Percentiles rank a stretch among this genome's conserved stretches.
phyloP scores from a whole-genome alignment of 345 rosid genomes.

The Populus deltoides region DNA sequence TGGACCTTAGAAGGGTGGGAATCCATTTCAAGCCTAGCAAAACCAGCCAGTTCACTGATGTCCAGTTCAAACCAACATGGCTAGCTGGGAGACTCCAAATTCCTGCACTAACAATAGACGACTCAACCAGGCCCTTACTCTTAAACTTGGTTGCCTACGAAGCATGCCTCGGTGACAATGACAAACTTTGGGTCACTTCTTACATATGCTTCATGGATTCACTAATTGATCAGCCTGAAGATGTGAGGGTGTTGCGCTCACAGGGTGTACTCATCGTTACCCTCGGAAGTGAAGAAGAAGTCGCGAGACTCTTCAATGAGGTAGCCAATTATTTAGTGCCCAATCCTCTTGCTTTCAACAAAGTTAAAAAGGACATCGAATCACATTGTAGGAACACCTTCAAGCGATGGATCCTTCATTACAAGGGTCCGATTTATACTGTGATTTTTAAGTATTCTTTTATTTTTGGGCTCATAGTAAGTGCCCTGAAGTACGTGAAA shows the following conservation, averaged over 20 bases:
- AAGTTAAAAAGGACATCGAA: not conserved
- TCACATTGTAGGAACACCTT: not conserved
- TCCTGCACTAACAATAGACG: constrained; percentile 6
- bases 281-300: constrained; percentile 18
- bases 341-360: not conserved
- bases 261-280: constrained; percentile 3
- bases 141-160: constrained; percentile 9
- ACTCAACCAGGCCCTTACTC: not conserved
- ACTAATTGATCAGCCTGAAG: constrained; percentile 14
- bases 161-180: not conserved
- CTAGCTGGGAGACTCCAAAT: not conserved
- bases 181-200: constrained; percentile 3
- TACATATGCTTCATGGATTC: constrained; percentile 19
- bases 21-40: constrained; percentile 4
- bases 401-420: not conserved
- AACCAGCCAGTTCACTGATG: not conserved
- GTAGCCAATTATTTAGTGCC: constrained; percentile 12
- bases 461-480: not conserved
- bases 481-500: not conserved
- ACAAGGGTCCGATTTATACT: not conserved
- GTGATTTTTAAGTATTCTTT: not conserved
- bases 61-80: not conserved
- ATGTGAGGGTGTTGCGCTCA: constrained; percentile 15
- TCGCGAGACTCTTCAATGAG: constrained; percentile 6
- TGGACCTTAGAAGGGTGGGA: constrained; percentile 19